These are phyloP conservation scores for Colletotrichum lindemuthianum DNA, from an alignment of 2,329 filamentous ascomycete species.

Conservation along the genomic window DNA sequence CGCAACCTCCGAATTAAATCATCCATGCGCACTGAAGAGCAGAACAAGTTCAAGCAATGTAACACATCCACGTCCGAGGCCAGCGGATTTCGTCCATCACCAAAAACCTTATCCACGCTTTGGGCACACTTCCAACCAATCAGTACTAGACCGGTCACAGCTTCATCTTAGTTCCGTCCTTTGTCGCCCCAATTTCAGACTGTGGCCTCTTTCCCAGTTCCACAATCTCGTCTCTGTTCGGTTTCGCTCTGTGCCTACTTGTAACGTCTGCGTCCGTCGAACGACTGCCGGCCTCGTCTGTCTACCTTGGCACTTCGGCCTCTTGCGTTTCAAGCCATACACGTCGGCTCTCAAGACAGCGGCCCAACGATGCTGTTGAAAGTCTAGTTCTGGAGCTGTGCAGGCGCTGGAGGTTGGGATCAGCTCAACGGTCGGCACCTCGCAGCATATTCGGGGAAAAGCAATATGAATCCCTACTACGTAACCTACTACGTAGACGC, in stretches of 20 bases:
- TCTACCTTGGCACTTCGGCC: not conserved
- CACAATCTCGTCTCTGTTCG: not conserved
- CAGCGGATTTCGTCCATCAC: slow-evolving; percentile 4
- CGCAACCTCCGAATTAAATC: not conserved
- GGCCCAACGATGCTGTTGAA: no score
- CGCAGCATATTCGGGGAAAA: not conserved
- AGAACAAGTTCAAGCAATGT: not conserved
- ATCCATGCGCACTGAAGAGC: not conserved
- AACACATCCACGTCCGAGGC: slow-evolving; percentile 5
- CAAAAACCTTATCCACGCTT: slow-evolving; percentile 27
- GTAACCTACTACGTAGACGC: no score
- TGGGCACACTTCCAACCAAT: slow-evolving; percentile 10
- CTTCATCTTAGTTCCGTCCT: slow-evolving; percentile 12
- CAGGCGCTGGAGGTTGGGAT: not conserved
- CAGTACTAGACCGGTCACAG: not conserved
- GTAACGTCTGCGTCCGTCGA: not conserved
- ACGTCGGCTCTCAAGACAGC: not conserved
- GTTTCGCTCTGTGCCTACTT: not conserved
- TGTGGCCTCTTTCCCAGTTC: not conserved
- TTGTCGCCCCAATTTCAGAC: slow-evolving; percentile 4
- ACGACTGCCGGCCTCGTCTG: not conserved
- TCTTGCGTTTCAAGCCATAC: no score
- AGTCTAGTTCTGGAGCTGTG: slow-evolving; percentile 8
- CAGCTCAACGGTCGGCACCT: not conserved
- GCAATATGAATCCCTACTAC: not conserved